A percentile compares a stretch with the other conserved stretches of the same genome.
Conservation (phyloP, 495 filamentous ascomycete genomes). For the Apiosordaria backusii region DNA sequence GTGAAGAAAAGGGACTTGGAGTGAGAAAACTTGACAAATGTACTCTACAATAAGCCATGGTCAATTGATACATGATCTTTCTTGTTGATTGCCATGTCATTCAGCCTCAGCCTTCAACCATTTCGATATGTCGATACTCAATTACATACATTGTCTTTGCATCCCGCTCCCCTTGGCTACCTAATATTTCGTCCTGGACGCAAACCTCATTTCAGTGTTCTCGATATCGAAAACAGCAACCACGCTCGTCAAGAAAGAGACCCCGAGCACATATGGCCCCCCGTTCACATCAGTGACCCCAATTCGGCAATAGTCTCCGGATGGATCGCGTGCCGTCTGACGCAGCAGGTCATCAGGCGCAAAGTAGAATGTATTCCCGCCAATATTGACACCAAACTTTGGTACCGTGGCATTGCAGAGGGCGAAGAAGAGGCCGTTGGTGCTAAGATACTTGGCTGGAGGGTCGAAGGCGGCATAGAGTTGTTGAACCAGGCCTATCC, state of each 20-base stretch:
- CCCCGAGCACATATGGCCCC: constrained; percentile 52
- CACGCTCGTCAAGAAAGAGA: constrained; percentile 59
- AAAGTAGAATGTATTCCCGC: constrained; percentile 47
- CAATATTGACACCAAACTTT: constrained; percentile 51
- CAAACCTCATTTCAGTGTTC: constrained; percentile 33
- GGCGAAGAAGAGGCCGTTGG: constrained; percentile 46
- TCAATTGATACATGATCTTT: too few relatives aligned
- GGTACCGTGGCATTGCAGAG: constrained; percentile 55
- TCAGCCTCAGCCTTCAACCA: too few relatives aligned
- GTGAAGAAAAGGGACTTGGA: background rate
- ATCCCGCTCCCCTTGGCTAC: too few relatives aligned
- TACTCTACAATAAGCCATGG: too few relatives aligned
- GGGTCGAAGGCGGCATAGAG: constrained; percentile 52
- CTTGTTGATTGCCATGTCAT: too few relatives aligned
- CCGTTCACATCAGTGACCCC: constrained; percentile 39
- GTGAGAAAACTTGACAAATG: too few relatives aligned
- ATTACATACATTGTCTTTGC: too few relatives aligned
- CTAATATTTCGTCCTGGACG: constrained; percentile 22
- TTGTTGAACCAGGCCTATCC: constrained; percentile 37
- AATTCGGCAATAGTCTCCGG: constrained; percentile 41
- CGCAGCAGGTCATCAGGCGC: constrained; percentile 54
- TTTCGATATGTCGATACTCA: too few relatives aligned
- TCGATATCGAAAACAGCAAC: constrained; percentile 60
- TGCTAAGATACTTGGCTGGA: constrained; percentile 42
- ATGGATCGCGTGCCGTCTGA: constrained; percentile 36